Base-by-base conservation (phyloP, 208 protist species). In the Tritrichomonas musculus region DNA sequence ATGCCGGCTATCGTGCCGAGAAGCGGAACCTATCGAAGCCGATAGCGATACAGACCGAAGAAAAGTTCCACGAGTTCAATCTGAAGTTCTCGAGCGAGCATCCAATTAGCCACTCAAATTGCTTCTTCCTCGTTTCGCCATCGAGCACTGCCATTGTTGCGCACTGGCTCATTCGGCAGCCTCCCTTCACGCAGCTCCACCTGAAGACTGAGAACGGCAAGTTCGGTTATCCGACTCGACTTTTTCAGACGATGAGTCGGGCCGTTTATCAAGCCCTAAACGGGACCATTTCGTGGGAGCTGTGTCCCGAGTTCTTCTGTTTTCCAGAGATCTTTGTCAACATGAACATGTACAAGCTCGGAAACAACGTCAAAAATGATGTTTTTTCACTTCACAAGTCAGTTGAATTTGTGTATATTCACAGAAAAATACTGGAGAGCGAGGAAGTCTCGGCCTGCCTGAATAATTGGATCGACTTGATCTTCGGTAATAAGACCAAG, bases 21-120 rank as follows among this genome's bases (percentile, higher is more conserved):
- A 53, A 14, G 47, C 4, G 77, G 57, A 49, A 88, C 47, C 39
- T 88, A 9, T 22, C 53, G 4, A 57, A 27, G 20, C 77, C 77
- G 39, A 88, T 88, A 3, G 20, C 77, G 14, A 36, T 33, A 20
- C 77, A 88, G 57, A 57, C 47, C 33, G 2, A 17, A 39, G 47
- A 57, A 20, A 39, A 25, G 57, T 88, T 39, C 30, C 22, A 88
- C 4, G 14, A 60, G 57, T 44, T 57, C 3, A 60, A 44, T 39
- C 4, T 44, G 2, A 53, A 88, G 11, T 88, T 88, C 1, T 57
- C 33, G 33, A 33, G 57, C 30, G 33, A 88, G 27, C 14, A 36
- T 5, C 93, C 95, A 75, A 94, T 96, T 1, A 36, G 57, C n/a
- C 17, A 53, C n/a, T 41, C 3, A 17, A 88, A 36, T 57, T 60